Conservation (phyloP, 495 filamentous ascomycete species). For the Daldinia decipiens region DNA sequence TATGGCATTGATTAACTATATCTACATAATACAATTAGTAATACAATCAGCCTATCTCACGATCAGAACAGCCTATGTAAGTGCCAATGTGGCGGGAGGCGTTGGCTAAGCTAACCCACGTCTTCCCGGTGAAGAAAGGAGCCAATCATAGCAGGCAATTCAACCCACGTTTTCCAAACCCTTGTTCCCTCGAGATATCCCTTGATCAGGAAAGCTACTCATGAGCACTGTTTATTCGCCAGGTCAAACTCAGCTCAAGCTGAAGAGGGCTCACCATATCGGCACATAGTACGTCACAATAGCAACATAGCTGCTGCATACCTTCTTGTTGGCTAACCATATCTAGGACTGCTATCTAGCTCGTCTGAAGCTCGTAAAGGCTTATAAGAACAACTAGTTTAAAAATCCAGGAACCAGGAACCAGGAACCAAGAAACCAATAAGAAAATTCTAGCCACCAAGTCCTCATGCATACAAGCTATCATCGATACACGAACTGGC, state of each 20-base stretch:
- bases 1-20: too few relatives aligned
- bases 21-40: background rate
- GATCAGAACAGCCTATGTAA: background rate
- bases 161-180: slow-evolving; percentile 27
- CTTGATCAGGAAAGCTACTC: background rate
- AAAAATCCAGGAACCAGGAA: slow-evolving; percentile 13
- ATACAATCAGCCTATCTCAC: background rate
- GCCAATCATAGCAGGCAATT: slow-evolving; percentile 31
- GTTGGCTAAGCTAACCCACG: background rate
- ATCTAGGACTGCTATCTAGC: background rate
- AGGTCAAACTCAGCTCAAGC: background rate
- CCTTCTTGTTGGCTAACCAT: slow-evolving; percentile 7
- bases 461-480: background rate
- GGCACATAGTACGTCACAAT: background rate
- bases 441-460: background rate
- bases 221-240: slow-evolving; percentile 13
- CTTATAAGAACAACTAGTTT: background rate
- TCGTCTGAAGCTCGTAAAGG: background rate
- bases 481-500: background rate
- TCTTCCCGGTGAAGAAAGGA: background rate
- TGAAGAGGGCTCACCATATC: background rate
- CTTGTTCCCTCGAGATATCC: slow-evolving; percentile 9
- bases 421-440: slow-evolving; percentile 18
- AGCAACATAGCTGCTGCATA: background rate
- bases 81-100: background rate